These are phyloP conservation scores for Coniosporium apollinis DNA, from an alignment of 495 filamentous ascomycete genomes.

Conservation along the genomic window DNA sequence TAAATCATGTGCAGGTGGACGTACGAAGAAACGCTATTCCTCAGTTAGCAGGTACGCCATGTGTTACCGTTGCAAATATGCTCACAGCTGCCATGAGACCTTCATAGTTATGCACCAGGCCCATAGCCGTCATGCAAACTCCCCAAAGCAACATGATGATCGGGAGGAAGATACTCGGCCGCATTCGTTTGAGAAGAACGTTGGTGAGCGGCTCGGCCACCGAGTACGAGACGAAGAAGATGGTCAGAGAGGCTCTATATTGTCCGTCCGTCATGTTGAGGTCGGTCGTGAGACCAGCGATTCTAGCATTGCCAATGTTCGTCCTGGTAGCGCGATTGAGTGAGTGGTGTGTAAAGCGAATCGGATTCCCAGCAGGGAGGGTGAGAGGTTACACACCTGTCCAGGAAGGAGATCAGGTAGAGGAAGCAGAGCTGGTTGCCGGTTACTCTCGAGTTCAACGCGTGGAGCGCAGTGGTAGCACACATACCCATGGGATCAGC, in stretches of 20 bases:
- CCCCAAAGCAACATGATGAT: conserved; percentile 49
- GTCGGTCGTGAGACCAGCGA: conserved; percentile 33
- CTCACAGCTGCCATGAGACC: conserved; percentile 54
- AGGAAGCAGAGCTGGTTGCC: conserved; percentile 69
- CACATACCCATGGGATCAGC: conserved; percentile 41
- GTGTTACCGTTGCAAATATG: background rate
- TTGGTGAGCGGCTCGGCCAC: conserved; percentile 81
- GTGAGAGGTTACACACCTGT: conserved; percentile 32
- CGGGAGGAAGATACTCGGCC: conserved; percentile 27
- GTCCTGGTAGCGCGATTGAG: conserved; percentile 38
- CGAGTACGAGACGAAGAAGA: conserved; percentile 89
- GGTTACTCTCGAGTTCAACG: too few species aligned
- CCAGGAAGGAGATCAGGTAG: conserved; percentile 73
- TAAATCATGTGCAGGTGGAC: too few species aligned
- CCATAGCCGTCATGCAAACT: conserved; percentile 69
- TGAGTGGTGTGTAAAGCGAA: background rate
- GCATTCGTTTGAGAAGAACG: conserved; percentile 56
- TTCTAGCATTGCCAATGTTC: conserved; percentile 43
- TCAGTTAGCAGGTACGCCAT: background rate
- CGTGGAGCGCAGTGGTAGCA: too few species aligned
- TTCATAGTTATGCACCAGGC: conserved; percentile 57
- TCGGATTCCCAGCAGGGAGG: background rate
- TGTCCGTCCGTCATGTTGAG: conserved; percentile 44
- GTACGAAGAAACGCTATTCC: conserved; percentile 2
- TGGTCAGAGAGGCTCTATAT: conserved; percentile 63